Evolutionary conservation across 2,329 filamentous ascomycete genomes (phyloP).

Genomic region (Herpotrichia juniperi): DNA sequence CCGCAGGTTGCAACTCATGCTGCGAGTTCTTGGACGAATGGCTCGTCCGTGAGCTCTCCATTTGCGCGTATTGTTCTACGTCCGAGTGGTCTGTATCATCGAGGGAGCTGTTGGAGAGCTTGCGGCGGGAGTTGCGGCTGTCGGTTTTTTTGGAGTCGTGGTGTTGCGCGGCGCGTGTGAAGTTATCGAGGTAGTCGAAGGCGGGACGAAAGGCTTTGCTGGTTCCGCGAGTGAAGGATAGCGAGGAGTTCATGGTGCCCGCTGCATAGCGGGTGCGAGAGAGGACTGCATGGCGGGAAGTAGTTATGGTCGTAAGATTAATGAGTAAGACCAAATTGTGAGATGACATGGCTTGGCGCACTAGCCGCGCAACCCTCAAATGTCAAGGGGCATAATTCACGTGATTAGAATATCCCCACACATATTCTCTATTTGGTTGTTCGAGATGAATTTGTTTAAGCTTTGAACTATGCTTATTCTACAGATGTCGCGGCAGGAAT

Average conservation of each 20-base stretch:
- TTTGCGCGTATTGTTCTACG: slow-evolving; percentile 39
- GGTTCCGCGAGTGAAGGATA: slow-evolving; percentile 38
- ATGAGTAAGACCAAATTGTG: not conserved
- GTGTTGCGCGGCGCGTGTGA: slow-evolving; percentile 23
- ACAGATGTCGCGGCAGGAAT: no score
- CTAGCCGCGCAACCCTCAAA: slow-evolving; percentile 1
- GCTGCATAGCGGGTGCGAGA: slow-evolving; percentile 22
- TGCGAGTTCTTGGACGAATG: slow-evolving; percentile 40
- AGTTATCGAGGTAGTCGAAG: slow-evolving; percentile 43
- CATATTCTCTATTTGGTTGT: no score
- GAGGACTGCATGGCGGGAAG: not conserved
- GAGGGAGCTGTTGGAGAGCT: slow-evolving; percentile 41
- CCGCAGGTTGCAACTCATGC: slow-evolving; percentile 45
- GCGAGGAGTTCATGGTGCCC: slow-evolving; percentile 41
- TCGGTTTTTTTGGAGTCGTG: slow-evolving; percentile 22
- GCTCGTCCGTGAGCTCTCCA: slow-evolving; percentile 29
- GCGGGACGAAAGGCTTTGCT: slow-evolving; percentile 40
- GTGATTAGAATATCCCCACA: no score
- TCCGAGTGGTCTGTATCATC: slow-evolving; percentile 46
- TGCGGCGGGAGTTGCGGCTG: slow-evolving; percentile 32
- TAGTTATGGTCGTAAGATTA: not conserved
- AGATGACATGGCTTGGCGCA: not conserved
- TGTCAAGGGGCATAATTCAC: no score
- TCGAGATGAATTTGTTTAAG: no score
- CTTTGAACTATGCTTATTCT: no score